Conservation (phyloP, 164 flowering plant species). For the Kingdonia uniflora region DNA sequence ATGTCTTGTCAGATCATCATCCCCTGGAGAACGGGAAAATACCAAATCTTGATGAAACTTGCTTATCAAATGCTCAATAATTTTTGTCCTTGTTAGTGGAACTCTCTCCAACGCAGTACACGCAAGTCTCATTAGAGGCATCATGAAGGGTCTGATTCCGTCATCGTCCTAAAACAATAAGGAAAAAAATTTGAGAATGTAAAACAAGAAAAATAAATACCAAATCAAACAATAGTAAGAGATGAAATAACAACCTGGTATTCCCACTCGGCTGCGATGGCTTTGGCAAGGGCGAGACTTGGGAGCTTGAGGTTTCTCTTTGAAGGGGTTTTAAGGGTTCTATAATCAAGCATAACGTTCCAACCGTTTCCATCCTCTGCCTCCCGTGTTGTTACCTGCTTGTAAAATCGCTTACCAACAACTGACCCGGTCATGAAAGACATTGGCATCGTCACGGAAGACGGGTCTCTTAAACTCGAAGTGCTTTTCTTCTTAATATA, state of each 20-base stretch:
- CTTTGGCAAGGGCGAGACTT: conserved; percentile 64
- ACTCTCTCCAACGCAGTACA: conserved; percentile 97
- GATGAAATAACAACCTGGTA: conserved; percentile 53
- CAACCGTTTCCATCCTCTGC: conserved; percentile 91
- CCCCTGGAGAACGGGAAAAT: conserved; percentile 79
- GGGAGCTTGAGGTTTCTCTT: conserved; percentile 80
- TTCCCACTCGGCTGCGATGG: conserved; percentile 96
- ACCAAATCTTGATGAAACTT: conserved; percentile 80
- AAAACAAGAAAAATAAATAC: too few relatives aligned
- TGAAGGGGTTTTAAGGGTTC: conserved; percentile 86
- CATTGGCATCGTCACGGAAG: conserved; percentile 81
- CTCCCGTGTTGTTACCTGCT: conserved; percentile 59
- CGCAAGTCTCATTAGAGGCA: conserved; percentile 95
- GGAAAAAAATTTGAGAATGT: too few relatives aligned
- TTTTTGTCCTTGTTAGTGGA: conserved; percentile 66
- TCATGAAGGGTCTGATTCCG: conserved; percentile 94
- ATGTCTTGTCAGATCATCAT: conserved; percentile 41
- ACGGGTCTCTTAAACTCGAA: conserved; percentile 12
- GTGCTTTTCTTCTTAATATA: conserved; percentile 29
- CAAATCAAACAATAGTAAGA: too few relatives aligned
- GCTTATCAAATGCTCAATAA: conserved; percentile 58
- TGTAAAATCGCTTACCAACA: conserved; percentile 79
- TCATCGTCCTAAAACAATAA: conserved; percentile 56
- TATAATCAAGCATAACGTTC: conserved; percentile 87
- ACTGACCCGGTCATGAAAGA: conserved; percentile 95